Conservation (phyloP, 139 green algal genomes). For the Coccomyxa sp. region DNA sequence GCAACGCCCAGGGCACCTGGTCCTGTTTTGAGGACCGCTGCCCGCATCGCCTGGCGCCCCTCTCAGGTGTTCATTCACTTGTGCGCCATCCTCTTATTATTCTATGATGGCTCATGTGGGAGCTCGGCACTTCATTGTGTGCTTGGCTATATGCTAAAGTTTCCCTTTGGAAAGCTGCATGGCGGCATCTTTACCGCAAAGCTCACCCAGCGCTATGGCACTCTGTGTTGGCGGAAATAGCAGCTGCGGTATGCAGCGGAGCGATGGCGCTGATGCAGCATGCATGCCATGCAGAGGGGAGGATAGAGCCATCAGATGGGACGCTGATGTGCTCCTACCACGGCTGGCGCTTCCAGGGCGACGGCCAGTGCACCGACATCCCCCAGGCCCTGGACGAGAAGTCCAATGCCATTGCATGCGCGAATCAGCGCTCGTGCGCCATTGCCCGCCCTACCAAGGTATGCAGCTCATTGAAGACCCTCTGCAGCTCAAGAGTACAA, state of each 20-base stretch:
- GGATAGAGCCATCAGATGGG: constrained; percentile 31
- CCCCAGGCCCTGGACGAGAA: constrained; percentile 17
- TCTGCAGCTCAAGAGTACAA: no score
- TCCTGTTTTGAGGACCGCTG: constrained; percentile 34
- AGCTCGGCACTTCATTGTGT: not conserved
- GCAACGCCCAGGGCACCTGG: constrained; percentile 23
- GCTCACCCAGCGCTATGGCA: not conserved
- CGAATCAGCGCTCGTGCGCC: constrained; percentile 1
- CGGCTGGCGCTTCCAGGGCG: constrained; percentile 36
- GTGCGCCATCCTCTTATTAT: not conserved
- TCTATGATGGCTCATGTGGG: no score
- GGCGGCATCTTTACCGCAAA: not conserved
- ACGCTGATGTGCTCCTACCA: constrained; percentile 43
- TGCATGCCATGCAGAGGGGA: constrained; percentile 41
- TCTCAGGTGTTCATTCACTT: not conserved
- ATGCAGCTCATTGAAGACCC: no score
- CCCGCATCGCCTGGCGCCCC: constrained; percentile 33
- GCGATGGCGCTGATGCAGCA: not conserved
- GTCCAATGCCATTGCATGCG: not conserved
- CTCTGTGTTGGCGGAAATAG: not conserved
- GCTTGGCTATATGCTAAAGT: not conserved
- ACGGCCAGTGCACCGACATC: constrained; percentile 39
- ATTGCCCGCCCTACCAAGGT: constrained; percentile 8
- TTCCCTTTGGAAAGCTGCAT: not conserved
- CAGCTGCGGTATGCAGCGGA: not conserved